Base-by-base conservation (phyloP, 2,329 filamentous ascomycete species). In the Ampelomyces quisqualis region DNA sequence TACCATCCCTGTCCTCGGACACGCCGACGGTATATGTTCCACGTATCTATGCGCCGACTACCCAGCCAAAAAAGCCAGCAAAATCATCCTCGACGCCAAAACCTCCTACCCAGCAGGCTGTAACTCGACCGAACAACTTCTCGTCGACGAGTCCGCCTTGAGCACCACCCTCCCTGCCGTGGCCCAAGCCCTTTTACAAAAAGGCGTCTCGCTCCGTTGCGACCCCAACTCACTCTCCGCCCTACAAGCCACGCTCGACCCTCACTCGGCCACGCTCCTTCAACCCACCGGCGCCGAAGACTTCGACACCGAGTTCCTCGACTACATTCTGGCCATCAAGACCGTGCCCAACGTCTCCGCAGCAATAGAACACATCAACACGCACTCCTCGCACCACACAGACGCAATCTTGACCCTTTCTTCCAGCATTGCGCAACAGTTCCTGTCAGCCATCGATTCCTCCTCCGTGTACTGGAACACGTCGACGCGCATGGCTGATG, bases 401-500 rank as follows among this genome's bases (percentile, higher is more conserved):
- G 93, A 98, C 66, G 82, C 79, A 36, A 95, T 98, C 64, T 70
- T 97, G 47, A 97, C 91, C 0, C 73, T 80, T 4, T 81, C 82
- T 18, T 68, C 75, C 33, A 74, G 76, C 7, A 75, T 81, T 21
- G 91, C 93, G 4, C 84, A 94, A 60, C 75, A 75, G 34, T 98
- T 97, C 75, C 88, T 94, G 80, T 80, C 81, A 30, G 81, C 81
- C 43, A 81, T 97, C 35, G 93, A 97, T 71, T 88, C 89, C 19
- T 86, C 90, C 0, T 91, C 90, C 37, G 90, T 91, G 13, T 98
- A 95, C 77, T 96, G 91, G 90, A 98, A 98, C 67, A 88, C 90
- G 6, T 94, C 88, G 17, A 95, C 89, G 7, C 81, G 93, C 35
- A 91, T 98, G 72, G 90, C 90, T 5, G 93, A 98, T 67, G 93